Evolutionary conservation across 2,329 filamentous ascomycete genomes (phyloP).

Genomic region (Cylindrodendrum hubeiense): DNA sequence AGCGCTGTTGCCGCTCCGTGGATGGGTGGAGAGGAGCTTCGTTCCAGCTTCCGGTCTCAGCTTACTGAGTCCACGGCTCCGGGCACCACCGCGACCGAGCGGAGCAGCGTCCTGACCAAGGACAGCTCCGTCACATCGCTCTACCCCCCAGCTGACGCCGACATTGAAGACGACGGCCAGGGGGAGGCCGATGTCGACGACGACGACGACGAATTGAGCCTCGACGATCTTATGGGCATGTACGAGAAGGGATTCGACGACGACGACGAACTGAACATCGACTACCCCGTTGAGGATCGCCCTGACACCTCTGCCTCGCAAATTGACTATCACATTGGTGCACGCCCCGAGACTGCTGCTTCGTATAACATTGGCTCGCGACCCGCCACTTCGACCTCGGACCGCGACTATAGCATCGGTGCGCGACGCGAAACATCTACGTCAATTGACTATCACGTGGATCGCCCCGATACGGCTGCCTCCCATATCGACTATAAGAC

Average conservation of each 20-base stretch:
- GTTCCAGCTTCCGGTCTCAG: slow-evolving; percentile 69
- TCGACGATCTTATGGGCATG: slow-evolving; percentile 78
- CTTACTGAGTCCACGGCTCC: slow-evolving; percentile 66
- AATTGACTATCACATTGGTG: slow-evolving; percentile 19
- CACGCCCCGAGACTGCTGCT: slow-evolving; percentile 40
- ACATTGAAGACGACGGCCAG: slow-evolving; percentile 50
- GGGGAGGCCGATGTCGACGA: slow-evolving; percentile 49
- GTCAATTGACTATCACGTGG: slow-evolving; percentile 20
- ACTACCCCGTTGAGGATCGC: slow-evolving; percentile 45
- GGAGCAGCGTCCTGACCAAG: slow-evolving; percentile 85
- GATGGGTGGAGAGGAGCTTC: slow-evolving; percentile 63
- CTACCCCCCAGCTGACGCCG: slow-evolving; percentile 48
- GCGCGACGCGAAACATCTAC: slow-evolving; percentile 39
- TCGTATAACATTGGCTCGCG: slow-evolving; percentile 2
- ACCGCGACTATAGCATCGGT: slow-evolving; percentile 21
- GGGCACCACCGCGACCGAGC: slow-evolving; percentile 78
- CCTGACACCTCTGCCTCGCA: slow-evolving; percentile 38
- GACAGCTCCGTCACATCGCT: slow-evolving; percentile 79
- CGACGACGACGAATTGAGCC: slow-evolving; percentile 68
- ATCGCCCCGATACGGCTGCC: slow-evolving; percentile 33
- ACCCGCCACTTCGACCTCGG: slow-evolving; percentile 5
- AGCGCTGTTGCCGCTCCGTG: slow-evolving; percentile 58
- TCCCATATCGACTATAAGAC: slow-evolving; percentile 21
- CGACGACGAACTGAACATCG: slow-evolving; percentile 53
- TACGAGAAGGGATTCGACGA: slow-evolving; percentile 73